These are phyloP conservation scores for Chaetomium olivaceum DNA, from an alignment of 2,329 filamentous ascomycete genomes.

Conservation along the genomic window DNA sequence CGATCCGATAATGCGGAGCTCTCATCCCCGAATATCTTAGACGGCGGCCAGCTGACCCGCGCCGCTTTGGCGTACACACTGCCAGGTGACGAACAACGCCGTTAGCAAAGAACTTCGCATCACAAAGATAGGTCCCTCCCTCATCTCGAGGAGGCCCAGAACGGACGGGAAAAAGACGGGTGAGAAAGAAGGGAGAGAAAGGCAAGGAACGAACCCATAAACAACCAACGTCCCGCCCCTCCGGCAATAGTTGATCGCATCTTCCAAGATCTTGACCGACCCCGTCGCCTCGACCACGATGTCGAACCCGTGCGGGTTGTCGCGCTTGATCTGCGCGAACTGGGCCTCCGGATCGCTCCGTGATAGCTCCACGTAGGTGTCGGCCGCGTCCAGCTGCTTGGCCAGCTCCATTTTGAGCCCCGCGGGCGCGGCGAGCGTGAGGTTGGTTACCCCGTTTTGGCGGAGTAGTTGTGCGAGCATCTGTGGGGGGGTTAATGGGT, in stretches of 20 bases:
- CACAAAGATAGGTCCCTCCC: too few relatives aligned
- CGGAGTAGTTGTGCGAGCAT: constrained; percentile 63
- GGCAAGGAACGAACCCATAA: constrained; percentile 49
- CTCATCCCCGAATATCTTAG: constrained; percentile 70
- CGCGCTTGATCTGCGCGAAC: constrained; percentile 61
- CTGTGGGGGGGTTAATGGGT: constrained; percentile 25
- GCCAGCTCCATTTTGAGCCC: constrained; percentile 73
- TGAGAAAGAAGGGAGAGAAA: neutral
- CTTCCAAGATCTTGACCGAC: constrained; percentile 67
- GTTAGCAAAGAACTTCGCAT: neutral
- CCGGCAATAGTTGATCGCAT: constrained; percentile 70
- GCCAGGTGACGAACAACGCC: neutral
- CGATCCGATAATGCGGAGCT: constrained; percentile 72
- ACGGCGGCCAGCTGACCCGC: constrained; percentile 67
- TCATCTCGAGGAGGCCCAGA: too few relatives aligned
- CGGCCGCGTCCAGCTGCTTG: constrained; percentile 55
- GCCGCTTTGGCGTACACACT: constrained; percentile 63
- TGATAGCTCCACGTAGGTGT: constrained; percentile 56
- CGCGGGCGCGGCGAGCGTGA: constrained; percentile 67
- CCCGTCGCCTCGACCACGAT: constrained; percentile 72
- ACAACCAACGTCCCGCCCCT: constrained; percentile 71
- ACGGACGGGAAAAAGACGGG: neutral
- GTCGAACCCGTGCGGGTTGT: constrained; percentile 73
- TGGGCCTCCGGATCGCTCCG: constrained; percentile 57
- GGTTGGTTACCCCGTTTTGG: constrained; percentile 67